These are phyloP conservation scores for Rosa chinensis DNA, from an alignment of 306 rosid genomes.

Conservation along the genomic window DNA sequence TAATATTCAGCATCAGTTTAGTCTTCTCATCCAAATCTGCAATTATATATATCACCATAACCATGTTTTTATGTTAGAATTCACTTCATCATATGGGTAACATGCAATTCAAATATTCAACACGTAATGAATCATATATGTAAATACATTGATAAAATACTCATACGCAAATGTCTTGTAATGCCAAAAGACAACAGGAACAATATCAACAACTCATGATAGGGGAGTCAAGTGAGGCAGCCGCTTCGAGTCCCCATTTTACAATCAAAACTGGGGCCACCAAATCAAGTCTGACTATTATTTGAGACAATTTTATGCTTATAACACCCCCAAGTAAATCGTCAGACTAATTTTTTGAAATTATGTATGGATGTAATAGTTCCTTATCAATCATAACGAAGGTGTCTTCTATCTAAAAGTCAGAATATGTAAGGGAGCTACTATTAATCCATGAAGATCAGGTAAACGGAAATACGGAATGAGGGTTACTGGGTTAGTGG, in stretches of 20 bases:
- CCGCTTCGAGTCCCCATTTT: background rate
- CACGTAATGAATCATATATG: background rate
- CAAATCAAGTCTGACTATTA: background rate
- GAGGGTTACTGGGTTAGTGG: background rate
- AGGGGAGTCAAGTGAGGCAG: background rate
- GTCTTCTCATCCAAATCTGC: constrained; percentile 46
- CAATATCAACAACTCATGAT: background rate
- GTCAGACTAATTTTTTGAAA: too few species aligned
- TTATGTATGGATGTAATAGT: background rate
- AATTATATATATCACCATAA: background rate
- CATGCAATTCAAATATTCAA: background rate
- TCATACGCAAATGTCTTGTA: background rate
- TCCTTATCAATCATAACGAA: background rate
- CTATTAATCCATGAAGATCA: background rate
- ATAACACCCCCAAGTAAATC: too few species aligned
- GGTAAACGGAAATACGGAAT: too few species aligned
- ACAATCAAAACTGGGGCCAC: background rate
- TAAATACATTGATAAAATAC: background rate
- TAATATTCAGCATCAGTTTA: constrained; percentile 28
- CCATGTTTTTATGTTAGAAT: background rate
- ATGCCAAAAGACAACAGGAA: background rate
- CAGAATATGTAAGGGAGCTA: background rate
- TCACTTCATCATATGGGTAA: background rate
- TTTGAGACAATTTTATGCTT: background rate
- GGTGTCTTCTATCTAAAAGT: background rate